A percentile compares a stretch with the other conserved stretches of the same genome.
These are phyloP conservation scores for Canariomyces notabilis DNA, from an alignment of 2,329 filamentous ascomycete species.

Conservation along the genomic window DNA sequence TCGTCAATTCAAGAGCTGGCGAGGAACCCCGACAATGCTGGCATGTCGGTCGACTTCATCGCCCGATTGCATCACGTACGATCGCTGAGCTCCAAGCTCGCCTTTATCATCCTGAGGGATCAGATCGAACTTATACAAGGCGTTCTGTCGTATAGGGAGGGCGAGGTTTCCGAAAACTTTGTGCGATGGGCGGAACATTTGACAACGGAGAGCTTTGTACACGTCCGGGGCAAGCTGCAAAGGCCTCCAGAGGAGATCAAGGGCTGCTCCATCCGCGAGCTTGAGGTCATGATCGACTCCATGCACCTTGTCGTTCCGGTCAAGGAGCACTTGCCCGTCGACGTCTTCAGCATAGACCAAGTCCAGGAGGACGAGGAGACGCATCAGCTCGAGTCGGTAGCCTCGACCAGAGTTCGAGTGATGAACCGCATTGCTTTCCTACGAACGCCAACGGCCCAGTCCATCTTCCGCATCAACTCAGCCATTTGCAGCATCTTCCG, in stretches of 20 bases:
- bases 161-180: conserved; percentile 65
- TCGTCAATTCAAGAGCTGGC: conserved; percentile 30
- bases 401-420: conserved; percentile 63
- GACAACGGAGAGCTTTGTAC: conserved; percentile 70
- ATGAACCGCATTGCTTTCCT: conserved; percentile 78
- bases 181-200: conserved; percentile 84
- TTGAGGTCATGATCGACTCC: conserved; percentile 65
- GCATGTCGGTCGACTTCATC: conserved; percentile 60
- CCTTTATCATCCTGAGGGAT: conserved; percentile 83
- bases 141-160: conserved; percentile 59
- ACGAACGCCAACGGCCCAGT: conserved; percentile 78
- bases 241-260: conserved; percentile 68
- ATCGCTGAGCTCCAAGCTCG: conserved; percentile 68
- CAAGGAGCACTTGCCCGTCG: conserved; percentile 44
- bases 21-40: conserved; percentile 47
- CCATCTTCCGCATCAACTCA: conserved; percentile 82
- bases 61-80: conserved; percentile 74
- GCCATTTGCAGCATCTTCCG: conserved; percentile 78
- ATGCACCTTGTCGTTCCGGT: conserved; percentile 50
- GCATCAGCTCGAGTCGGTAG: conserved; percentile 52
- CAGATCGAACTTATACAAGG: conserved; percentile 80
- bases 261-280: conserved; percentile 62
- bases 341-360: conserved; percentile 44
- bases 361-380: conserved; percentile 33
- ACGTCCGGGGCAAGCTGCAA: conserved; percentile 69